Evolutionary conservation across 2,329 filamentous ascomycete species (phyloP).

Genomic region (Apiospora marii): DNA sequence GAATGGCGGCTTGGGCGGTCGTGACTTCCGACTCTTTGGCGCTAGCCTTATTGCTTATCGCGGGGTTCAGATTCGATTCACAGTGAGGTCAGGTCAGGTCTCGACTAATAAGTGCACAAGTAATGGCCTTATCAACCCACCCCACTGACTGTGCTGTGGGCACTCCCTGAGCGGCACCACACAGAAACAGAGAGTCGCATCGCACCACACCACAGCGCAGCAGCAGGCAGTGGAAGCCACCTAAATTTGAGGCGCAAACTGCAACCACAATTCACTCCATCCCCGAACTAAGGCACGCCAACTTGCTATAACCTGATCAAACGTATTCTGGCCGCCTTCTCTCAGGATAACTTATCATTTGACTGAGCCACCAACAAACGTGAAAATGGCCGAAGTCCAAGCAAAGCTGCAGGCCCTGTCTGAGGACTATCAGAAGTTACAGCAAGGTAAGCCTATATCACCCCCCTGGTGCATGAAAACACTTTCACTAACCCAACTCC

Average conservation of each 20-base stretch:
- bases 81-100: conserved; percentile 1
- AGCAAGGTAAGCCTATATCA: conserved; percentile 69
- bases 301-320: background rate
- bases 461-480: background rate
- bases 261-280: background rate
- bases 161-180: conserved; percentile 5
- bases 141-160: background rate
- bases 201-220: background rate
- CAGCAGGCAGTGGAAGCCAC: conserved; percentile 4
- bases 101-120: background rate
- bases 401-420: conserved; percentile 82
- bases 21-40: conserved; percentile 1
- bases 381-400: conserved; percentile 74
- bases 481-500: background rate
- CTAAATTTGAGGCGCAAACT: conserved; percentile 17
- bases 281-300: background rate
- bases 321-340: background rate
- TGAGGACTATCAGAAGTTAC: conserved; percentile 86
- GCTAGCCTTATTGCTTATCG: conserved; percentile 20
- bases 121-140: background rate
- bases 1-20: background rate
- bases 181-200: background rate
- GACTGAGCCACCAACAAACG: background rate
- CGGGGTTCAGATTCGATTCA: conserved; percentile 17
- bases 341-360: background rate